Evolutionary conservation across 78 protist species (phyloP), one percentile per base, ranked within the genome.

Genomic region (Dictyostelium purpureum): DNA sequence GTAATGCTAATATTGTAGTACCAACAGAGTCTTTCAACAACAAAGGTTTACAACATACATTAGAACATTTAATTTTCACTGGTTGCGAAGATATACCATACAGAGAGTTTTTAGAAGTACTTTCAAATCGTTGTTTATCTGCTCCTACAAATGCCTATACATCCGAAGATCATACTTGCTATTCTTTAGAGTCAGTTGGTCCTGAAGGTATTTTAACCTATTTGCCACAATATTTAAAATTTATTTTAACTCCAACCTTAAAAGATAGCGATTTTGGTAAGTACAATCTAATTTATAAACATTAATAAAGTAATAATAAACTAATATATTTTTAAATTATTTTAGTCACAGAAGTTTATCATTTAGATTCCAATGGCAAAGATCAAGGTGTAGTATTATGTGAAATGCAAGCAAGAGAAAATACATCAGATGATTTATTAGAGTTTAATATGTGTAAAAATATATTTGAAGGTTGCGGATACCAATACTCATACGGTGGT

Each of bases 61-160:
- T 96, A 28, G 97, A 96, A 57, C 97, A 96, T 74, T 71, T 96
- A 40, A 88, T 95, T 2, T 95, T 95, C n/a, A 16, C 67, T 6
- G 96, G 97, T 19, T 79, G 91, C 21, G 37, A 73, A 18, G 65
- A 51, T 47, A 54, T 75, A 37, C 95, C 95, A 11, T 77, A 74
- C 42, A 49, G 95, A 28, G 87, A 77, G 2, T 77, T 51, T 47
- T 66, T 91, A 56, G 95, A 91, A 31, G 37, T 40, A 6, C 12
- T 91, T 11, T n/a, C 90, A 1, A 61, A 75, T 45, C 73, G 95
- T n/a, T 65, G 85, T 43, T 76, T 66, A 63, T 75, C 89, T 6
- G 69, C 90, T 21, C 92, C 92, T 5, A 65, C 75, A 19, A 91
- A 91, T 45, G 95, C 95, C 1, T 91, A 79, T 42, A 91, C 95